Percentiles rank a stretch among this genome's conserved stretches.
Conservation (phyloP, 106 monocot genomes). For the Dendrobium officinale region DNA sequence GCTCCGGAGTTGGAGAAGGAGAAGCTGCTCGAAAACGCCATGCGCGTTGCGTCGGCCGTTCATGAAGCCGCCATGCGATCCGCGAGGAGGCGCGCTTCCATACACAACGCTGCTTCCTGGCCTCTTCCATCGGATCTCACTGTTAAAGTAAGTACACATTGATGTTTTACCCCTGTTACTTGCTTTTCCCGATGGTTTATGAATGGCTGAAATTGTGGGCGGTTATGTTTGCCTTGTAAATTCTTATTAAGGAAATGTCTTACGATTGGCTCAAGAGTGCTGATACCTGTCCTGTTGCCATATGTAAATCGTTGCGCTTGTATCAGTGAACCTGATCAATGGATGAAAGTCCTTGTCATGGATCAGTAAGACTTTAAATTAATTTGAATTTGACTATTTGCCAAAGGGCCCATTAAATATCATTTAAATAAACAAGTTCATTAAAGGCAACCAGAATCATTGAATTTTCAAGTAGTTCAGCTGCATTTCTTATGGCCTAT, state of each 20-base stretch:
- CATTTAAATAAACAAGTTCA: neutral
- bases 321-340: neutral
- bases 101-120: slow-evolving; percentile 47
- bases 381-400: neutral
- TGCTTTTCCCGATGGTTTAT: neutral
- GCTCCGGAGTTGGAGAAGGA: slow-evolving; percentile 30
- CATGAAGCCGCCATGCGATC: slow-evolving; percentile 37
- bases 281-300: no score
- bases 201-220: neutral
- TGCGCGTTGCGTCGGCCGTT: slow-evolving; percentile 31
- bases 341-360: neutral
- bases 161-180: neutral
- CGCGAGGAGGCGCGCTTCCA: slow-evolving; percentile 22
- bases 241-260: no score
- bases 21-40: slow-evolving; percentile 21
- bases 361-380: neutral
- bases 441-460: neutral
- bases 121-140: slow-evolving; percentile 57
- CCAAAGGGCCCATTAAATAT: no score
- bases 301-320: no score
- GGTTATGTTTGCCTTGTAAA: neutral
- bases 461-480: neutral
- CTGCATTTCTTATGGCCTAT: neutral
- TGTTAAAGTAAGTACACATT: slow-evolving; percentile 33
- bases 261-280: no score